Conservation (phyloP, 306 rosid species). For the Acacia crassicarpa region DNA sequence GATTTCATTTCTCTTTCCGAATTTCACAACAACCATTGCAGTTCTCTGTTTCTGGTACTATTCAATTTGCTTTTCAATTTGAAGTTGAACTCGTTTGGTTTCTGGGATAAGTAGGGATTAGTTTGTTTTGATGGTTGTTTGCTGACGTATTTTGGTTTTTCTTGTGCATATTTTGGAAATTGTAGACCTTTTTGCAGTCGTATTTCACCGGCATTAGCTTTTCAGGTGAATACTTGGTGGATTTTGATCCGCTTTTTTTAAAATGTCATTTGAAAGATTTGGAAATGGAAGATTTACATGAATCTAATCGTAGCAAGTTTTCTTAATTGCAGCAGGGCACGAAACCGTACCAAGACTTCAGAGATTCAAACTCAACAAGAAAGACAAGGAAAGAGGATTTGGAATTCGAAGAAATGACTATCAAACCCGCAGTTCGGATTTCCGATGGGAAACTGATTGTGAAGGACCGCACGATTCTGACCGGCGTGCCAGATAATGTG, state of each 20-base stretch:
- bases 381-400: background rate
- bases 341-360: background rate
- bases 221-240: conserved; percentile 43
- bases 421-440: conserved; percentile 61
- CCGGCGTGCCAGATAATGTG: conserved; percentile 74
- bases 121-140: background rate
- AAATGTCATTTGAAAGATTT: background rate
- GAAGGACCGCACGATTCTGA: conserved; percentile 65
- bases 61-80: background rate
- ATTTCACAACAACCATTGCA: background rate
- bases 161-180: conserved; percentile 53
- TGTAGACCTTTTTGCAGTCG: conserved; percentile 31
- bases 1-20: background rate
- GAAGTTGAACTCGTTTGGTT: conserved; percentile 1
- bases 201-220: conserved; percentile 31
- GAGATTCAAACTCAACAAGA: background rate
- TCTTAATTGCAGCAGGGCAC: conserved; percentile 36
- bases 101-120: background rate
- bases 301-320: background rate
- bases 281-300: background rate
- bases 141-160: conserved; percentile 44
- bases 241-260: background rate
- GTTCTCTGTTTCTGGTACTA: conserved; percentile 52
- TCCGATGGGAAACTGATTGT: conserved; percentile 64
- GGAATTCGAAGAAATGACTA: conserved; percentile 59